A percentile compares a stretch with the other conserved stretches of the same genome.
Conservation (phyloP, 2,329 filamentous ascomycete genomes). For the Gyromitra esculenta region DNA sequence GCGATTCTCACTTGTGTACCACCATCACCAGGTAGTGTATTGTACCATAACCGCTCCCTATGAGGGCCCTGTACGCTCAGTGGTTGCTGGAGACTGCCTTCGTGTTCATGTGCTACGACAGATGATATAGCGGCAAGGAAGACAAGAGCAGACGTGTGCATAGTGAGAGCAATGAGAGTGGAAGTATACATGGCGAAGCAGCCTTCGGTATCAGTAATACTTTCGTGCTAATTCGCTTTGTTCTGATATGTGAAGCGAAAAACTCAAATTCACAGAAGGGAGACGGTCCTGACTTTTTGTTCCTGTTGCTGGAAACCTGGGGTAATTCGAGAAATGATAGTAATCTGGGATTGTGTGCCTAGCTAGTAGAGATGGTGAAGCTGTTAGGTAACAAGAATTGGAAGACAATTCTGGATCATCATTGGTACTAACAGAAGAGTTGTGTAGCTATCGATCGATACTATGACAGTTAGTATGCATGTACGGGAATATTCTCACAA, state of each 20-base stretch:
- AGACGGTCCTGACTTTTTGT: constrained; percentile 18
- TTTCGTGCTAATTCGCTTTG: background rate
- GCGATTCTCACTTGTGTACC: constrained; percentile 74
- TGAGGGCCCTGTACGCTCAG: constrained; percentile 68
- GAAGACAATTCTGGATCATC: background rate
- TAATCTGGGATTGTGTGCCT: background rate
- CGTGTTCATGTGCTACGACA: constrained; percentile 46
- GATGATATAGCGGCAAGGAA: constrained; percentile 37
- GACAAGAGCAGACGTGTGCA: constrained; percentile 30
- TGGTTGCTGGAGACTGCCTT: constrained; percentile 45
- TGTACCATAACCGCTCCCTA: constrained; percentile 78
- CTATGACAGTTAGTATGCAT: constrained; percentile 3
- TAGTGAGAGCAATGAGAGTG: constrained; percentile 30
- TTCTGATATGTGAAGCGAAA: background rate
- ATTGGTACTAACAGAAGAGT: constrained; percentile 7
- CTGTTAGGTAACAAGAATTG: constrained; percentile 40
- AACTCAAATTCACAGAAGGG: background rate
- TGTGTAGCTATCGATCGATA: constrained; percentile 8
- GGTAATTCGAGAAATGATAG: background rate
- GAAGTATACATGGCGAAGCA: constrained; percentile 12
- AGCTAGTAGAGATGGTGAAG: background rate
- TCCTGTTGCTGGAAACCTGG: background rate
- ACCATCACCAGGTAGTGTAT: constrained; percentile 80
- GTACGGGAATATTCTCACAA: background rate
- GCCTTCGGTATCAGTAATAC: constrained; percentile 1